Evolutionary conservation across 768 basidiomycete genomes (phyloP), one percentile per base, ranked within the genome.

Genomic region (Boletus reticulatus): DNA sequence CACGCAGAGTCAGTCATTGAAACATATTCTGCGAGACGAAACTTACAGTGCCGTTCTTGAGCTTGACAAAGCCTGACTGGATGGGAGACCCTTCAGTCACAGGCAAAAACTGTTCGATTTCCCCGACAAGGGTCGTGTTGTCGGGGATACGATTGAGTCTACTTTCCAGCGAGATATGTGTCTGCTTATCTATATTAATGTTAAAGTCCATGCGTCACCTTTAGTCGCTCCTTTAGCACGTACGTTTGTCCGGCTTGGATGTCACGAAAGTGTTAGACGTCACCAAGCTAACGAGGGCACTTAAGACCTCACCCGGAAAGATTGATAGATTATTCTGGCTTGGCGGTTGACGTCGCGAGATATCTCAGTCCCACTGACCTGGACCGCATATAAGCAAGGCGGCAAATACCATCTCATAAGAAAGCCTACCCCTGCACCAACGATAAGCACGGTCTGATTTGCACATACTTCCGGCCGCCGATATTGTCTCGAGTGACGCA

Each of bases 401-500:
- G 14, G 46, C 2, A 8, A 19, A 50, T 6, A 38, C 8, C 2
- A 9, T 12, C 12, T 11, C 1, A 17, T 1, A 14, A 1, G 12
- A 19, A 17, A 19, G 17, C 62, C 4, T 51, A 60, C 62, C 19
- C 58, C 43, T 39, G 58, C 58, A n/a, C 79, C 78, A 37, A 80
- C 64, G 48, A 80, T 67, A 2, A 80, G 68, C 0, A 78, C 73
- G 2, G 73, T 78, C 55, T 79, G 62, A 45, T 73, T 71, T 14
- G 51, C 31, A 41, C 70, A 75, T 2, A 53, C 34, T 24, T 78
- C 72, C 0, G 79, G 78, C 47, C 62, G 62, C 6, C 77, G 68
- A 57, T 80, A 81, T 39, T 75, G 73, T 31, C 78, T 62, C 12
- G 77, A 75, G 58, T 79, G 78, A 6, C 60, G 56, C 29, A 80